A percentile compares a stretch with the other conserved stretches of the same genome.
Evolutionary conservation across 2,329 filamentous ascomycete species (phyloP).

Genomic region (Aspergillus pseudoglaucus): DNA sequence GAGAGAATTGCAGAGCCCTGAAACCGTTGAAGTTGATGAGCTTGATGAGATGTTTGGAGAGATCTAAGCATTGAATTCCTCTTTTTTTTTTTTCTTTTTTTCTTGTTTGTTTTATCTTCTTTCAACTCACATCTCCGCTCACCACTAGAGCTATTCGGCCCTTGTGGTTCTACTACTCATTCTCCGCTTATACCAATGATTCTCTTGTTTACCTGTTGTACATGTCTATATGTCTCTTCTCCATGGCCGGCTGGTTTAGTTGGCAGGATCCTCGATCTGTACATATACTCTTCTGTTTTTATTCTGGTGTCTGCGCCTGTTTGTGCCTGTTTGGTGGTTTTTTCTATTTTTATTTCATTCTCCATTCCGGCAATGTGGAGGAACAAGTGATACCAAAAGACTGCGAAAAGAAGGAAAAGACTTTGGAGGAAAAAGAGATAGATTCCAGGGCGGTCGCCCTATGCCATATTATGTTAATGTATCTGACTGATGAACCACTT

Average conservation of each 20-base stretch:
- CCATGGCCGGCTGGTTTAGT: background rate
- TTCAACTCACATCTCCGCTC: background rate
- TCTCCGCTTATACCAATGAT: conserved; percentile 1
- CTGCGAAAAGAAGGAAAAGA: background rate
- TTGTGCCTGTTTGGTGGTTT: conserved; percentile 1
- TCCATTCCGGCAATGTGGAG: background rate
- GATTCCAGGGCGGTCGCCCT: too few species aligned
- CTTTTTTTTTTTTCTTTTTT: background rate
- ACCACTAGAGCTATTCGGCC: background rate
- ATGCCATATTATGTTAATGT: too few species aligned
- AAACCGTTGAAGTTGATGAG: conserved; percentile 87
- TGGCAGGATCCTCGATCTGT: background rate
- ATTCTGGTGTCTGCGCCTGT: background rate
- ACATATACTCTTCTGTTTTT: conserved; percentile 1
- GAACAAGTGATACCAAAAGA: conserved; percentile 1
- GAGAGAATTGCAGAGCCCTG: conserved; percentile 63
- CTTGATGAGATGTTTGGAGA: conserved; percentile 79
- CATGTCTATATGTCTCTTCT: conserved; percentile 3
- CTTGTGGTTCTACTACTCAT: conserved; percentile 2
- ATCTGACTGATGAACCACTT: too few species aligned
- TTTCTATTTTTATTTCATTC: background rate
- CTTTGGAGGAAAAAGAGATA: background rate
- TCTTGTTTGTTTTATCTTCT: too few species aligned
- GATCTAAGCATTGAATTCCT: conserved; percentile 44
- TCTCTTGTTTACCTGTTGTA: conserved; percentile 4